These are phyloP conservation scores for Pseudogymnoascus sp. DNA, from an alignment of 2,329 filamentous ascomycete genomes.

Conservation along the genomic window DNA sequence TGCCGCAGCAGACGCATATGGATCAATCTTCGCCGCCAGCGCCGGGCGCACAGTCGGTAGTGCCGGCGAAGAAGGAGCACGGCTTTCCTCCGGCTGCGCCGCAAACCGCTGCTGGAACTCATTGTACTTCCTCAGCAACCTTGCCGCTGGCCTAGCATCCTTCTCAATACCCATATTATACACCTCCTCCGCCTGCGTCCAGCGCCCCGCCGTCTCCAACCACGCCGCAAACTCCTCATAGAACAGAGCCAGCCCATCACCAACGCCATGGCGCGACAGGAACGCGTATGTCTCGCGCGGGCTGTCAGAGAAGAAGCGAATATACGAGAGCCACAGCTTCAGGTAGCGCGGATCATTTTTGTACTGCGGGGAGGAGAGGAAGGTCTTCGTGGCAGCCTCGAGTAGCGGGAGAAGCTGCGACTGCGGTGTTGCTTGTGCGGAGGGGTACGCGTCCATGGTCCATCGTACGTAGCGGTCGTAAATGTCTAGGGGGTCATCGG, in stretches of 20 bases:
- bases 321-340: constrained; percentile 90
- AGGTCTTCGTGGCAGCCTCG: constrained; percentile 85
- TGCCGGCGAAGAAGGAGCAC: constrained; percentile 76
- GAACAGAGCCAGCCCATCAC: constrained; percentile 79
- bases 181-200: constrained; percentile 88
- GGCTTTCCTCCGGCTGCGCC: constrained; percentile 52
- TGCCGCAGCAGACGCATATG: constrained; percentile 56
- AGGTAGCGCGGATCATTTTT: constrained; percentile 92
- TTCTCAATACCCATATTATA: constrained; percentile 84
- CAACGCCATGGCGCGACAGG: constrained; percentile 78
- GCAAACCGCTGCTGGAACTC: constrained; percentile 80
- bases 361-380: constrained; percentile 79
- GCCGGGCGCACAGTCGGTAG: constrained; percentile 76
- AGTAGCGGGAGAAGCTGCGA: constrained; percentile 85
- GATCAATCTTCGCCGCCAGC: constrained; percentile 76
- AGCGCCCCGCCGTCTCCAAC: constrained; percentile 76
- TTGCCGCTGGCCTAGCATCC: constrained; percentile 73
- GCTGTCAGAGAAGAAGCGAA: constrained; percentile 85
- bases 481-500: constrained; percentile 89
- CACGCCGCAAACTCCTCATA: constrained; percentile 96
- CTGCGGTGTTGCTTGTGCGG: constrained; percentile 81
- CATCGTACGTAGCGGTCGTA: constrained; percentile 96
- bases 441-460: constrained; percentile 92
- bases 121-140: constrained; percentile 79
- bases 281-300: constrained; percentile 90